phyloP scores from a whole-genome alignment of 2,329 filamentous ascomycete genomes.

The Diplocarpon rosae region DNA sequence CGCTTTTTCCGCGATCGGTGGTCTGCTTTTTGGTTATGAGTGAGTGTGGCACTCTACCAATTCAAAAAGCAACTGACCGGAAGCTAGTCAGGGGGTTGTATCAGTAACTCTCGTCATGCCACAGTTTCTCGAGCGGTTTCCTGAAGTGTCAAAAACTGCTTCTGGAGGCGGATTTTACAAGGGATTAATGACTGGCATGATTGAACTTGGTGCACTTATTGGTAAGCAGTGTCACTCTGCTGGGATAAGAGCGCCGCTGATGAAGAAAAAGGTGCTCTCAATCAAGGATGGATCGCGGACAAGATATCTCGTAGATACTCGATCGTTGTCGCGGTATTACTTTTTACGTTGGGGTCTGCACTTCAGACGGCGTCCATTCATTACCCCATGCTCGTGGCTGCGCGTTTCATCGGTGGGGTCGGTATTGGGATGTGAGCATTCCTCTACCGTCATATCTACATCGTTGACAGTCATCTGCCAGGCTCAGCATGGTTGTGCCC shows the following conservation, averaged over 20 bases:
- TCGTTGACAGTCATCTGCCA: not conserved
- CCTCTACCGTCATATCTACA: constrained; percentile 26
- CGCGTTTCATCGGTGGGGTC: constrained; percentile 35
- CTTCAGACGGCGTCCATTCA: constrained; percentile 39
- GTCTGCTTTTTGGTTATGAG: constrained; percentile 1
- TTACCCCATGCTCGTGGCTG: constrained; percentile 39
- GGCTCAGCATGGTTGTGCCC: constrained; percentile 18
- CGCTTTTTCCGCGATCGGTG: constrained; percentile 1
- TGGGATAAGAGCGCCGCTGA: not conserved
- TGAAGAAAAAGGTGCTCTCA: constrained; percentile 28
- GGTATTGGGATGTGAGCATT: constrained; percentile 36
- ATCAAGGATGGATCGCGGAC: constrained; percentile 40
- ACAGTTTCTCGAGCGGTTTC: not conserved
- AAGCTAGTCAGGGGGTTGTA: not conserved
- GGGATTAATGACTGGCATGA: not conserved
- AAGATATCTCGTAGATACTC: constrained; percentile 40
- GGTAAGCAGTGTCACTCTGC: not conserved
- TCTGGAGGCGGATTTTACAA: constrained; percentile 1
- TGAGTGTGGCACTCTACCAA: not conserved
- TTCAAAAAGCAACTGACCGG: no score
- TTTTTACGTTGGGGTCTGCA: constrained; percentile 40
- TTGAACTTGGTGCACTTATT: constrained; percentile 1
- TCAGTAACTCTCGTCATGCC: constrained; percentile 2
- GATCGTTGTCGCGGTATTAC: constrained; percentile 38
- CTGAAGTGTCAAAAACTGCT: not conserved